Evolutionary conservation across 805 yeast genomes (phyloP), one percentile per base, ranked within the genome.

Genomic region (Teunomyces tritomae): DNA sequence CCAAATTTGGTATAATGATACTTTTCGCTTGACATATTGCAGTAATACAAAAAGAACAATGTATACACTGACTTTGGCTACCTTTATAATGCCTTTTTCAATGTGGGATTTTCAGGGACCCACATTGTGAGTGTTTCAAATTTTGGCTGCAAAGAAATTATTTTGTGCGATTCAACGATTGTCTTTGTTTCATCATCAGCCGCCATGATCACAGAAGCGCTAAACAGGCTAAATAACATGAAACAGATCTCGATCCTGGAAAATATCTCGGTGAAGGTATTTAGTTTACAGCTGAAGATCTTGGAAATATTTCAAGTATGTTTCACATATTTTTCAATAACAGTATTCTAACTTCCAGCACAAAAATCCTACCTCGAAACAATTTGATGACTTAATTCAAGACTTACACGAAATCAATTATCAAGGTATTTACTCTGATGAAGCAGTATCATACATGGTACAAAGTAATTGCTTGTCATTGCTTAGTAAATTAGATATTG

Each of bases 1-100:
- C 61, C 61, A 46, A 50, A 58, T 45, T 59, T 59, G 36, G 50
- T 57, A 33, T 58, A 58, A 4, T 61, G 46, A 39, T 57, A 56
- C 45, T 54, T 45, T 42, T 42, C 29, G 17, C 26, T 26, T 17
- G 40, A 37, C 40, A 37, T 37, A 7, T 3, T 20, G 40, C 24
- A 20, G 24, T 20, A 20, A 20, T 20, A 20, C 24, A 20, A 6
- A 20, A 20, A 20, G 1, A 20, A 20, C 24, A 20, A 20, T 20
- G 24, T 20, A 20, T 20, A 20, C 24, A 20, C 24, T 20, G 6
- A 2, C 24, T 20, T 20, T 20, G 5, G 20, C 26, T 14, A 13
- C 10, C 24, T 26, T 26, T 20, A 13, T 37, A 24, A 37, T 37
- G 26, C 17, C 27, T 26, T 24, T 20, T 26, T 11, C 28, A 35